phyloP scores from a whole-genome alignment of 2,329 filamentous ascomycete species.

The Passalora sequoiae region DNA sequence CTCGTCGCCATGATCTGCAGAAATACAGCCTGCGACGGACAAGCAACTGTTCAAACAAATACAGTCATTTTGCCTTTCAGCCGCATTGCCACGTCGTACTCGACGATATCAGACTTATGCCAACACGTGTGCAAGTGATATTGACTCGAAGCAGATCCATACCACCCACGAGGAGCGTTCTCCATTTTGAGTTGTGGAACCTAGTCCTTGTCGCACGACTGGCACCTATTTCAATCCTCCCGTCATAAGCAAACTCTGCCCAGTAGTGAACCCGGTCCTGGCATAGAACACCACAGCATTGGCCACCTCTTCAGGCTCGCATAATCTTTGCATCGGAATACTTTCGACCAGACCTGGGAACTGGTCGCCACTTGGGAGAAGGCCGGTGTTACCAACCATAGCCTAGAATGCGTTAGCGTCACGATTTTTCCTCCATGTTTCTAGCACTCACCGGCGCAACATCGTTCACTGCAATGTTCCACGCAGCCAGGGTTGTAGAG shows the following conservation, averaged over 20 bases:
- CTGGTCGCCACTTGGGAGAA: conserved; percentile 52
- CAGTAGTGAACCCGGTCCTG: conserved; percentile 46
- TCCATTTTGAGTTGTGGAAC: too few species aligned
- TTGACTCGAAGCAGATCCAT: too few species aligned
- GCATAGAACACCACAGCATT: conserved; percentile 56
- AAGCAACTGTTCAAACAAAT: too few species aligned
- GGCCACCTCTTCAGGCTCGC: conserved; percentile 54
- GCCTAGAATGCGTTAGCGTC: conserved; percentile 32
- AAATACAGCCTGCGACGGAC: background rate
- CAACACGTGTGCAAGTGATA: too few species aligned
- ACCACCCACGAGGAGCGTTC: too few species aligned
- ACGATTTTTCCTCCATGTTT: background rate
- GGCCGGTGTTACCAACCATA: conserved; percentile 54
- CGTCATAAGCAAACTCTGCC: conserved; percentile 23
- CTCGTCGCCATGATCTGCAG: conserved; percentile 19
- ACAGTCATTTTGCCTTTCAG: background rate
- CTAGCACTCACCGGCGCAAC: conserved; percentile 48
- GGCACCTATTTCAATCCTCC: conserved; percentile 26
- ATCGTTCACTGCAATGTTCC: conserved; percentile 62
- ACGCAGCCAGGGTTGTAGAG: conserved; percentile 53
- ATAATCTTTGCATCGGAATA: conserved; percentile 54
- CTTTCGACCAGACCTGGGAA: conserved; percentile 53
- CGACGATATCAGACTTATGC: too few species aligned
- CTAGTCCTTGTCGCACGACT: too few species aligned
- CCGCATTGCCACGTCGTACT: too few species aligned